Percentiles rank a stretch among this genome's conserved stretches.
phyloP scores from a whole-genome alignment of 768 basidiomycete genomes.

The Suillus tomentosus region DNA sequence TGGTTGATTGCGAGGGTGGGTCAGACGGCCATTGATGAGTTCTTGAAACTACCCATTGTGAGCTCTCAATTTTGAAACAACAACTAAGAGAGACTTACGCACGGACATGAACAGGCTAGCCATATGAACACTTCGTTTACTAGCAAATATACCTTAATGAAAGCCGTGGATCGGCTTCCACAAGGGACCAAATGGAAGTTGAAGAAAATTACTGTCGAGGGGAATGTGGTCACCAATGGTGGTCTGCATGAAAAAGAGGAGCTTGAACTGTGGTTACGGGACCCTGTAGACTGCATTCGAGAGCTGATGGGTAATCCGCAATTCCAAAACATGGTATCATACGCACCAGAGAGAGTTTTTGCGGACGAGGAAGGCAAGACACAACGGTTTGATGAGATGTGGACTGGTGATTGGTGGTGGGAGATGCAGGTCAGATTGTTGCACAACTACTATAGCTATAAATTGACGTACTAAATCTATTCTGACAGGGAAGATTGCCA shows the following conservation, averaged over 20 bases:
- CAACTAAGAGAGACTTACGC: too few relatives aligned
- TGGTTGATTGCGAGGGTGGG: constrained; percentile 24
- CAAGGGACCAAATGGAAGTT: constrained; percentile 17
- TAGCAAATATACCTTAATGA: constrained; percentile 3
- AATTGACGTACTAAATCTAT: not conserved
- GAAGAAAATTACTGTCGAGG: constrained; percentile 14
- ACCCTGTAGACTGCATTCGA: constrained; percentile 30
- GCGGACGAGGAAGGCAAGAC: constrained; percentile 14
- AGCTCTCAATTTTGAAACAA: too few relatives aligned
- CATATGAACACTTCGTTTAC: not conserved
- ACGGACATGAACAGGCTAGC: not conserved
- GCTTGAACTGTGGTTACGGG: constrained; percentile 25
- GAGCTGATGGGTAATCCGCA: constrained; percentile 31
- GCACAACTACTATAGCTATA: not conserved
- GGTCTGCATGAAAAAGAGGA: constrained; percentile 10
- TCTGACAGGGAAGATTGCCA: not conserved
- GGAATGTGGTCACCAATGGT: constrained; percentile 16
- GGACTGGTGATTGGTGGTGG: constrained; percentile 41
- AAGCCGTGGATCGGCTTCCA: constrained; percentile 16
- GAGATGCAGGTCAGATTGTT: constrained; percentile 33
- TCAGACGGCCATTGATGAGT: constrained; percentile 23
- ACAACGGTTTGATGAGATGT: constrained; percentile 38
- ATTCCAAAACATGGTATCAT: constrained; percentile 30
- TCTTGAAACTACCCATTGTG: constrained; percentile 20
- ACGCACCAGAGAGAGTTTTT: constrained; percentile 32